Percentiles rank a stretch among this genome's conserved stretches.
phyloP scores from a whole-genome alignment of 192 early-diverging fungal genomes.

The Endogone sp. region DNA sequence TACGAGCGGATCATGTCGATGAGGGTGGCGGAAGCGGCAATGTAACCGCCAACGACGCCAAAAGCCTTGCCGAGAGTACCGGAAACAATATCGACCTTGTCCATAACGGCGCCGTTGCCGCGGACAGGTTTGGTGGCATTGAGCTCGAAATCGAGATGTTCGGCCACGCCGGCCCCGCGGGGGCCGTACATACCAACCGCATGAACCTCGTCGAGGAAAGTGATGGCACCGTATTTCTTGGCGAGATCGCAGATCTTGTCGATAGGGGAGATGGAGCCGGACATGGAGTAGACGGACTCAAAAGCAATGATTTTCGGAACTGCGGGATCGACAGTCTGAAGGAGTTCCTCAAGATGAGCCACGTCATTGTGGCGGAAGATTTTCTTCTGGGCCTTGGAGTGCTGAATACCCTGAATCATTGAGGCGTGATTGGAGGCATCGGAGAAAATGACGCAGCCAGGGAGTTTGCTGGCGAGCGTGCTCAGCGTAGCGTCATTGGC shows the following conservation, averaged over 20 bases:
- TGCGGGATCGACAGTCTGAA: slow-evolving; percentile 76
- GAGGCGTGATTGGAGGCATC: slow-evolving; percentile 96
- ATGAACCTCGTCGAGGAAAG: slow-evolving; percentile 96
- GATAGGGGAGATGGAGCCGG: slow-evolving; percentile 89
- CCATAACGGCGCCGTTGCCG: slow-evolving; percentile 59
- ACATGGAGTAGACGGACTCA: slow-evolving; percentile 98
- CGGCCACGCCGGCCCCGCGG: slow-evolving; percentile 90
- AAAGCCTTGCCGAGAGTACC: slow-evolving; percentile 97
- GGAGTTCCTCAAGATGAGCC: slow-evolving; percentile 79
- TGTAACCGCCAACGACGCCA: slow-evolving; percentile 97
- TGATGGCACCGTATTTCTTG: slow-evolving; percentile 94
- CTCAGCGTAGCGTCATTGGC: slow-evolving; percentile 96
- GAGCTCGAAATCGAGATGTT: slow-evolving; percentile 84
- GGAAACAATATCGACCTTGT: slow-evolving; percentile 92
- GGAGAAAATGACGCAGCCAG: slow-evolving; percentile 91
- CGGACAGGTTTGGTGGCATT: slow-evolving; percentile 46
- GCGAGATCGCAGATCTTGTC: slow-evolving; percentile 85
- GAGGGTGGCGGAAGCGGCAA: slow-evolving; percentile 82
- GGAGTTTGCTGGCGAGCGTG: slow-evolving; percentile 83
- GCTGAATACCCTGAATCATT: slow-evolving; percentile 97
- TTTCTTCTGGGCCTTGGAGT: slow-evolving; percentile 83
- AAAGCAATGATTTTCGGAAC: slow-evolving; percentile 94
- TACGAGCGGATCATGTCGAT: slow-evolving; percentile 96
- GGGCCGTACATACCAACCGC: slow-evolving; percentile 99
- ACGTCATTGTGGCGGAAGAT: slow-evolving; percentile 95